phyloP scores from a whole-genome alignment of 768 basidiomycete species.

The Multifurca ochricompacta region DNA sequence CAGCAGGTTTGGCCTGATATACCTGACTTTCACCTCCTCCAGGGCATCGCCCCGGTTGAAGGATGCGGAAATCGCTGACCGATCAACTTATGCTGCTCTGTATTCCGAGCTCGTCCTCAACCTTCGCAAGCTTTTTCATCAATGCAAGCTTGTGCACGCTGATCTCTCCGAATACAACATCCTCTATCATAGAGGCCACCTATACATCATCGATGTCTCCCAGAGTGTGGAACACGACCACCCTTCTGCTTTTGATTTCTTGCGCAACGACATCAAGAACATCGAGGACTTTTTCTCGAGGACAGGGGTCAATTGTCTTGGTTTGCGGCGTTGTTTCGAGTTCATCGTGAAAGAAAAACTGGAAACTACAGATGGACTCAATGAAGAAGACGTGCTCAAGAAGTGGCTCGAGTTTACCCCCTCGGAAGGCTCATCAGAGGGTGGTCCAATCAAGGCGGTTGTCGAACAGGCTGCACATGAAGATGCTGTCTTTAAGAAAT shows the following conservation, averaged over 20 bases:
- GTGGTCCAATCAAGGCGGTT: constrained; percentile 16
- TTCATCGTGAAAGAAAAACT: constrained; percentile 66
- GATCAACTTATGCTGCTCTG: constrained; percentile 44
- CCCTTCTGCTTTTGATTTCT: constrained; percentile 91
- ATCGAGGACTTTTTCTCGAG: constrained; percentile 86
- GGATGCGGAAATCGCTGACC: constrained; percentile 58
- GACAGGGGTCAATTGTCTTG: constrained; percentile 67
- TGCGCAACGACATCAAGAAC: constrained; percentile 87
- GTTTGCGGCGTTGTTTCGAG: constrained; percentile 78
- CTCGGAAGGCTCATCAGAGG: constrained; percentile 12
- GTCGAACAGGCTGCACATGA: constrained; percentile 45
- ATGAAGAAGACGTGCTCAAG: constrained; percentile 29
- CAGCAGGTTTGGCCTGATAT: constrained; percentile 3
- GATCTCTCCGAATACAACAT: constrained; percentile 99
- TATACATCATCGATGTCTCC: constrained; percentile 96
- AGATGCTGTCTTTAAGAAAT: constrained; percentile 81
- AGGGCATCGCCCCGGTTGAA: constrained; percentile 94
- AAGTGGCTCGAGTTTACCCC: constrained; percentile 42
- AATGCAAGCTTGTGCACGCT: constrained; percentile 92
- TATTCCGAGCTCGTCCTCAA: constrained; percentile 77
- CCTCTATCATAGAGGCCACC: constrained; percentile 71
- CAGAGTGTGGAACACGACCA: constrained; percentile 99
- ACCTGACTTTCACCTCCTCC: constrained; percentile 4
- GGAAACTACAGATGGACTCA: constrained; percentile 13
- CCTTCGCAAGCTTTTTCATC: constrained; percentile 78